Percentiles rank a stretch among this genome's conserved stretches.
These are phyloP conservation scores for Cornus suecica DNA, from an alignment of 148 eudicot genomes.

Conservation along the genomic window DNA sequence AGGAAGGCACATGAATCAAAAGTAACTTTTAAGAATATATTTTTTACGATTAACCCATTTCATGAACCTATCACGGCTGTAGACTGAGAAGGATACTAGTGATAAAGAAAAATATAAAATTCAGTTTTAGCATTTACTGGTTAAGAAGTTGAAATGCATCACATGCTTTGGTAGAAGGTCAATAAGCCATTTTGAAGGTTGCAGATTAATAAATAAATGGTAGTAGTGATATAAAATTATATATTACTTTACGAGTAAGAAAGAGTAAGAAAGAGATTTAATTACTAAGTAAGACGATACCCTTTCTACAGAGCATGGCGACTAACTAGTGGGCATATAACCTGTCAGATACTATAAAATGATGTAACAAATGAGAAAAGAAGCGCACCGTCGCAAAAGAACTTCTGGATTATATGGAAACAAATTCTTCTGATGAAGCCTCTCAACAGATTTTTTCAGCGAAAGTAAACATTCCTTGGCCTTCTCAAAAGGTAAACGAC, in stretches of 20 bases:
- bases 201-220: not conserved
- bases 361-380: not conserved
- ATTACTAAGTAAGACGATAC: not conserved
- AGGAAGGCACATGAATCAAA: not conserved
- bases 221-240: not conserved
- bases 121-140: not conserved
- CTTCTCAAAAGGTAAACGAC: constrained; percentile 33
- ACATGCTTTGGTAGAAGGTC: not conserved
- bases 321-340: not conserved
- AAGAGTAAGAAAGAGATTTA: constrained; percentile 3
- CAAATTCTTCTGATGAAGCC: constrained; percentile 57
- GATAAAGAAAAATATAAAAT: not conserved
- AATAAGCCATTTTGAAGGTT: not conserved
- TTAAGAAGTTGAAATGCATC: not conserved
- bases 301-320: not conserved
- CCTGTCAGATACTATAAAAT: not conserved
- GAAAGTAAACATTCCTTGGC: constrained; percentile 67
- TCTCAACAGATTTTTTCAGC: constrained; percentile 51
- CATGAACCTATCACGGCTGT: not conserved
- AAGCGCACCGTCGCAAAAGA: constrained; percentile 65
- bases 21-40: not conserved
- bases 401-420: constrained; percentile 92
- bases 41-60: not conserved
- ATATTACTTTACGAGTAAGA: not conserved
- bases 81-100: not conserved